phyloP scores from a whole-genome alignment of 2,329 filamentous ascomycete genomes.

The Fusarium chuoi region DNA sequence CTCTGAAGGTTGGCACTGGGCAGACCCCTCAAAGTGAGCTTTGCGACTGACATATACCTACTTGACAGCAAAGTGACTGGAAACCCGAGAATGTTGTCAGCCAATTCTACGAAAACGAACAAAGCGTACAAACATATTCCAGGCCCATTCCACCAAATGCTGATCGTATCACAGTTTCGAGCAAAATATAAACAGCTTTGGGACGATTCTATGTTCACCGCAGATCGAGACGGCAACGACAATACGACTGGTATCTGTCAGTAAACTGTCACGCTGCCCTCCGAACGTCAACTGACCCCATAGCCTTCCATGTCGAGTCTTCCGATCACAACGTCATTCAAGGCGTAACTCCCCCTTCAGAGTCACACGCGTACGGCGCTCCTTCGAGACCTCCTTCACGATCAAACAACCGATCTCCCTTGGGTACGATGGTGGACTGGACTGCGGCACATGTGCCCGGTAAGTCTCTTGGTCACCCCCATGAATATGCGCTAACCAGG shows the following conservation, averaged over 20 bases:
- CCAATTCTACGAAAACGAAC: constrained; percentile 63
- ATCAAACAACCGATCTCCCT: constrained; percentile 65
- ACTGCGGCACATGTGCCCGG: constrained; percentile 55
- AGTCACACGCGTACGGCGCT: constrained; percentile 56
- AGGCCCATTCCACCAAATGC: constrained; percentile 3
- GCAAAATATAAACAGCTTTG: constrained; percentile 60
- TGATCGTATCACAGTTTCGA: constrained; percentile 52
- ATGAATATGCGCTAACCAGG: constrained; percentile 41
- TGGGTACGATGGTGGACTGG: constrained; percentile 63
- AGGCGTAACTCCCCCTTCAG: constrained; percentile 54
- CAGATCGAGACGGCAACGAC: constrained; percentile 61
- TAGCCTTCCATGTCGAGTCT: constrained; percentile 67
- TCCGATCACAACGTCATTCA: constrained; percentile 57
- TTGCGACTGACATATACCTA: constrained; percentile 15
- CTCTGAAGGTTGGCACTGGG: constrained; percentile 52
- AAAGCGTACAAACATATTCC: constrained; percentile 42
- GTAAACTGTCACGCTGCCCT: constrained; percentile 22
- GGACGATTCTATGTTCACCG: constrained; percentile 65
- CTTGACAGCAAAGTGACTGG: constrained; percentile 53
- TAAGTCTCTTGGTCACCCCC: constrained; percentile 45
- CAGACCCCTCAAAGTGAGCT: neutral
- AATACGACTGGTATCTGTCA: constrained; percentile 58
- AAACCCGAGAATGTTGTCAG: constrained; percentile 60
- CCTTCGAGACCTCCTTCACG: constrained; percentile 72
- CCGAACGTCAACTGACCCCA: constrained; percentile 37